These are phyloP conservation scores for Exophiala viscosa DNA, from an alignment of 2,329 filamentous ascomycete genomes.

Conservation along the genomic window DNA sequence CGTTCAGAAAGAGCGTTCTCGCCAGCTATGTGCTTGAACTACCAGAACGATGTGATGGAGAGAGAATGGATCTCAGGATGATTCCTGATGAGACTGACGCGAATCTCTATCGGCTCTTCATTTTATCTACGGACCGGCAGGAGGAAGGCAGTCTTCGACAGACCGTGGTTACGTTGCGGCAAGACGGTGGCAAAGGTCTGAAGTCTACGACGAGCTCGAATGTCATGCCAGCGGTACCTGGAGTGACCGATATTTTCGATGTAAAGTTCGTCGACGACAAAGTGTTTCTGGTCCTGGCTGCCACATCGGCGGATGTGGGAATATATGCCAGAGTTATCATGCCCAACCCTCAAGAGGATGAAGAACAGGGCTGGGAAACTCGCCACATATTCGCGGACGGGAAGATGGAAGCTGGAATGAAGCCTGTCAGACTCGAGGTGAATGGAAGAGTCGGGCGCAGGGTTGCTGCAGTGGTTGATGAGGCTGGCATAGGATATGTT, in stretches of 20 bases:
- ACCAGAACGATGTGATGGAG: constrained; percentile 4
- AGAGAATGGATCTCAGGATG: constrained; percentile 13
- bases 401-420: constrained; percentile 39
- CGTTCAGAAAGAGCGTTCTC: constrained; percentile 64
- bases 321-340: constrained; percentile 9
- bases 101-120: constrained; percentile 11
- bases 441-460: constrained; percentile 54
- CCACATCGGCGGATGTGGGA: constrained; percentile 25
- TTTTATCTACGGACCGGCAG: constrained; percentile 1
- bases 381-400: constrained; percentile 46
- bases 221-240: constrained; percentile 15
- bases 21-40: constrained; percentile 40
- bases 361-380: constrained; percentile 32
- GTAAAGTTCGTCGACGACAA: constrained; percentile 65
- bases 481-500: constrained; percentile 51
- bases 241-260: constrained; percentile 52
- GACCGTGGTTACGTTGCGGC: constrained; percentile 5
- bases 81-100: constrained; percentile 15
- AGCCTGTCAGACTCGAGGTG: constrained; percentile 49
- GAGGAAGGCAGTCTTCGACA: constrained; percentile 4
- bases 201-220: not conserved
- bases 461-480: constrained; percentile 54
- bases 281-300: constrained; percentile 58
- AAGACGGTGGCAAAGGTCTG: constrained; percentile 11
- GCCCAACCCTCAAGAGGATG: not conserved